Conservation (phyloP, 2,329 filamentous ascomycete species). For the Aspergillus fumigatus region DNA sequence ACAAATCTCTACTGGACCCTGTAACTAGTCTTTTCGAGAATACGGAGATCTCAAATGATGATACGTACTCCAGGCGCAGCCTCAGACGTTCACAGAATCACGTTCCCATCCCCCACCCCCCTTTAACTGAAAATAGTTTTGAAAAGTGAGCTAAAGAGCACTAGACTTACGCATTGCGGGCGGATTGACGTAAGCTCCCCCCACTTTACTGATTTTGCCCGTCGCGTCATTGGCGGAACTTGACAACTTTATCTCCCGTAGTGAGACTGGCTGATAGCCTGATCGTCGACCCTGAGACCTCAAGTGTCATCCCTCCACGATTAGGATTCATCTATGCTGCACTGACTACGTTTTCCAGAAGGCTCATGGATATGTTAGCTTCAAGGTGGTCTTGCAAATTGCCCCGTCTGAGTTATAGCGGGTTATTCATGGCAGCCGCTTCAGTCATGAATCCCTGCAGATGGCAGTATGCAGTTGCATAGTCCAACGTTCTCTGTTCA, state of each 20-base stretch:
- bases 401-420: not conserved
- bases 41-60: not conserved
- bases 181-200: constrained; percentile 19
- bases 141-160: not conserved
- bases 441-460: not conserved
- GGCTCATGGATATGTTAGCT: no score
- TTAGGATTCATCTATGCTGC: no score
- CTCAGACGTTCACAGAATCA: not conserved
- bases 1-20: not conserved
- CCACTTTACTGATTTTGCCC: constrained; percentile 2
- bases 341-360: no score
- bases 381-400: not conserved
- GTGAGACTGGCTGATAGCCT: not conserved
- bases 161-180: constrained; percentile 4
- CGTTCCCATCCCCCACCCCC: not conserved
- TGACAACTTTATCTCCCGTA: not conserved
- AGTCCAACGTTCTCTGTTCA: not conserved
- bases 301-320: not conserved
- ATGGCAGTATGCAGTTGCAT: not conserved
- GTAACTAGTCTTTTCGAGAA: not conserved
- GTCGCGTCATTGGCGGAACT: constrained; percentile 9
- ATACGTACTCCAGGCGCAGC: not conserved
- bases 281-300: not conserved
- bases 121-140: not conserved
- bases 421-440: no score